Evolutionary conservation across 1,284 basidiomycete genomes (phyloP).

Genomic region (Tilletia indica): DNA sequence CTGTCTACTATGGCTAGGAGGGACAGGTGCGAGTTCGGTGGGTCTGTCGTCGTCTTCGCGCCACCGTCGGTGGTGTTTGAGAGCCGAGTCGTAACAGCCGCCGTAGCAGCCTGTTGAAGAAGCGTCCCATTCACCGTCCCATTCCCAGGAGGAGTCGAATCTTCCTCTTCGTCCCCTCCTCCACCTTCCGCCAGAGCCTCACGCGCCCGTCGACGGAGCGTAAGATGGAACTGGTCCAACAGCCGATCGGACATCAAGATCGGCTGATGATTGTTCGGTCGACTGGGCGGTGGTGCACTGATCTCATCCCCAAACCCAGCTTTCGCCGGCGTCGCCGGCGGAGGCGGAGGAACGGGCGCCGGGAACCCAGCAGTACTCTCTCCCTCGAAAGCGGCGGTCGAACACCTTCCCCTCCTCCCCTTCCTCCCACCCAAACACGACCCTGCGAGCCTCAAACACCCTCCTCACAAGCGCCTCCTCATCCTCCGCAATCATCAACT

Average conservation of each 20-base stretch:
- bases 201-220: constrained; percentile 58
- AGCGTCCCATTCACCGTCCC: background rate
- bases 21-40: constrained; percentile 85
- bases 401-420: constrained; percentile 34
- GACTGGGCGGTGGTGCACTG: background rate
- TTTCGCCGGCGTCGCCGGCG: background rate
- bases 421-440: constrained; percentile 69
- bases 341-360: constrained; percentile 15
- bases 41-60: constrained; percentile 22
- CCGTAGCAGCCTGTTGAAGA: background rate
- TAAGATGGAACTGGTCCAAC: constrained; percentile 83
- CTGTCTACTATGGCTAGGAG: constrained; percentile 99
- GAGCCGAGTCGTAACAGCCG: constrained; percentile 21
- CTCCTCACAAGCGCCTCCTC: constrained; percentile 64
- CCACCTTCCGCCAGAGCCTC: background rate
- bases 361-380: background rate
- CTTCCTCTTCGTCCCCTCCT: background rate
- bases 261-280: constrained; percentile 57
- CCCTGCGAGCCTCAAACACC: constrained; percentile 72
- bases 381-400: constrained; percentile 15
- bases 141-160: background rate
- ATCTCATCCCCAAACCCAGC: background rate
- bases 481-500: constrained; percentile 85
- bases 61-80: constrained; percentile 9
- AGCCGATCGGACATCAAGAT: constrained; percentile 84